Conservation (phyloP, 2,329 filamentous ascomycete genomes). For the Paramyrothecium sp. region DNA sequence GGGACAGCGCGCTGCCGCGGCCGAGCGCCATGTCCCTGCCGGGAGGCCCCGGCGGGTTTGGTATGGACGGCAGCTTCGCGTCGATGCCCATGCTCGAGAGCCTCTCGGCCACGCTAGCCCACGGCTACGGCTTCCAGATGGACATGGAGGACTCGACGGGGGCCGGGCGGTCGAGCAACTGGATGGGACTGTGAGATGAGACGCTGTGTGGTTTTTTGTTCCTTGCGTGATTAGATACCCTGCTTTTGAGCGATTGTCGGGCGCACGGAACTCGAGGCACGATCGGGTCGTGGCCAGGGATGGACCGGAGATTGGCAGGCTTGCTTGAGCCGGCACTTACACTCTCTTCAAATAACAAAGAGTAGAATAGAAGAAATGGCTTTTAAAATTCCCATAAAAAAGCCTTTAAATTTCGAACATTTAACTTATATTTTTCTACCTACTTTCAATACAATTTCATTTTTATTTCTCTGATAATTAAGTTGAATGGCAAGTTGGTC, state of each 20-base stretch:
- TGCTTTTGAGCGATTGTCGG: background rate
- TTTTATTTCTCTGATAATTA: no score
- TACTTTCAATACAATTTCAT: no score
- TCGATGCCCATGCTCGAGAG: background rate
- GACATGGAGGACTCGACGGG: background rate
- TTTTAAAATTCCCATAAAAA: no score
- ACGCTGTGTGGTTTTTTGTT: background rate
- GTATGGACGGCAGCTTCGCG: background rate
- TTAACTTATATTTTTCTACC: no score
- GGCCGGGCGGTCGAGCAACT: background rate
- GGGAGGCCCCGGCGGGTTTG: background rate
- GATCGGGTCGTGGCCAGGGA: no score
- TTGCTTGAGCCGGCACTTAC: no score
- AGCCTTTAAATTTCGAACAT: no score
- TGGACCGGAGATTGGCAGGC: no score
- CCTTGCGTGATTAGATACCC: background rate
- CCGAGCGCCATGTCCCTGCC: background rate
- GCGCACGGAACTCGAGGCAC: no score
- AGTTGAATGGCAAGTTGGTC: no score
- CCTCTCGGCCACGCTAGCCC: background rate
- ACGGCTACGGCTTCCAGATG: background rate
- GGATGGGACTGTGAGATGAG: background rate
- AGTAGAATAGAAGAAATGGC: no score
- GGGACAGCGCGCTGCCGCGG: background rate
- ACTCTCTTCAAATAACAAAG: no score